Conservation (phyloP, 2,329 filamentous ascomycete genomes). For the Pseudogymnoascus sp. region DNA sequence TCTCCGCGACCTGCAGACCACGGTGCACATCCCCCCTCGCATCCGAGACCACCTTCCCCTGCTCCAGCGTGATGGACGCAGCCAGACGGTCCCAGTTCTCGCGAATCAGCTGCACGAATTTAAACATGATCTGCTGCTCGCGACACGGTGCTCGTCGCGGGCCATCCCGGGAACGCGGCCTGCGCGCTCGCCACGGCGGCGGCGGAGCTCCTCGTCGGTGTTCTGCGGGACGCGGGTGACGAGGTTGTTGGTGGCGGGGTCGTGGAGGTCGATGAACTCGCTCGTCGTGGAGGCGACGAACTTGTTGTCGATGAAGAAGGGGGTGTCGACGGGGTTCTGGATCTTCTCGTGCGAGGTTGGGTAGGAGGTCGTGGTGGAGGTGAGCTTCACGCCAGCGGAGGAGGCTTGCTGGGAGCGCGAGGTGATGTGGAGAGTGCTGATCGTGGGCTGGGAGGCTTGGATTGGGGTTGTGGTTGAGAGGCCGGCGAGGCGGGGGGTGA, state of each 20-base stretch:
- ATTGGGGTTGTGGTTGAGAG: slow-evolving; percentile 25
- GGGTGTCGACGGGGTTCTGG: slow-evolving; percentile 60
- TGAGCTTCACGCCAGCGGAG: slow-evolving; percentile 36
- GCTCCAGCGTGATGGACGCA: slow-evolving; percentile 78
- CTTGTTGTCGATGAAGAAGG: slow-evolving; percentile 76
- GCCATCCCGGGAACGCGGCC: slow-evolving; percentile 71
- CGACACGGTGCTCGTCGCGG: slow-evolving; percentile 61
- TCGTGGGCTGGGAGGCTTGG: slow-evolving; percentile 31
- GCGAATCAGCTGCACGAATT: slow-evolving; percentile 70
- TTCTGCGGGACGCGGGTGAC: slow-evolving; percentile 78
- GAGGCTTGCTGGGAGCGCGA: slow-evolving; percentile 47
- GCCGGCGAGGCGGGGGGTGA: slow-evolving; percentile 18
- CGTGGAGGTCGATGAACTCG: slow-evolving; percentile 72
- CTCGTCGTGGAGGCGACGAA: slow-evolving; percentile 62
- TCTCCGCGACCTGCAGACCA: slow-evolving; percentile 79
- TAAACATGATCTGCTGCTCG: slow-evolving; percentile 85
- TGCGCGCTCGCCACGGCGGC: slow-evolving; percentile 69
- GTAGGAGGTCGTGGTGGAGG: slow-evolving; percentile 54
- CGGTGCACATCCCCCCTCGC: slow-evolving; percentile 75
- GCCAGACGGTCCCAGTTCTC: slow-evolving; percentile 82
- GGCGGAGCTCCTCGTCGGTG: slow-evolving; percentile 67
- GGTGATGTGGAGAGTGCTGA: slow-evolving; percentile 52
- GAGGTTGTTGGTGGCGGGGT: slow-evolving; percentile 80
- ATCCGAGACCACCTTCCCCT: slow-evolving; percentile 83
- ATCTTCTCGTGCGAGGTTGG: slow-evolving; percentile 69